Evolutionary conservation across 345 rosid genomes (phyloP).

Genomic region (Leavenworthia alabamica): DNA sequence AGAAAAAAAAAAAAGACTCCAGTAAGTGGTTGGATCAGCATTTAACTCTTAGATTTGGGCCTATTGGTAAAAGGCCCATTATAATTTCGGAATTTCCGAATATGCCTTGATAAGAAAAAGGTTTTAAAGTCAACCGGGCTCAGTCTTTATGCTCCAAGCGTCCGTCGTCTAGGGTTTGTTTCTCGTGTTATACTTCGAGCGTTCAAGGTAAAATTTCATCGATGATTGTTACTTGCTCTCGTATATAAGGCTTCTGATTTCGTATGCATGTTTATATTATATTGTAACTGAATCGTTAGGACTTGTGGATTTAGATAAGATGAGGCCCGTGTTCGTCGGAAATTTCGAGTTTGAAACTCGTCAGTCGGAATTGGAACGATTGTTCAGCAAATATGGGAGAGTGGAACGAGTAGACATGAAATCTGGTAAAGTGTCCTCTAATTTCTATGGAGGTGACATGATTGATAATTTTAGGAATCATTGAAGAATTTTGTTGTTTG

Average conservation of each 20-base stretch:
- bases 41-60: neutral
- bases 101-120: neutral
- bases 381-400: slow-evolving; percentile 65
- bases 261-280: neutral
- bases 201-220: neutral
- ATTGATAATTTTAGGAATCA: neutral
- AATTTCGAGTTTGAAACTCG: slow-evolving; percentile 78
- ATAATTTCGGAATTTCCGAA: neutral
- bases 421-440: slow-evolving; percentile 47
- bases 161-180: slow-evolving; percentile 22
- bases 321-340: slow-evolving; percentile 74
- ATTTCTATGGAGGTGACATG: neutral
- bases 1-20: neutral
- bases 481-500: neutral
- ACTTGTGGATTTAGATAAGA: slow-evolving; percentile 12
- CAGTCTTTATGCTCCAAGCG: neutral
- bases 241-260: neutral
- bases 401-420: slow-evolving; percentile 75
- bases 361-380: slow-evolving; percentile 64
- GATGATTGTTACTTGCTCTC: neutral
- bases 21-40: neutral
- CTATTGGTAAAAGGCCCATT: neutral
- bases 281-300: neutral
- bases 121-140: neutral
- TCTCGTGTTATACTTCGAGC: neutral